Evolutionary conservation across 148 eudicot species (phyloP).

Genomic region (Rhododendron molle): DNA sequence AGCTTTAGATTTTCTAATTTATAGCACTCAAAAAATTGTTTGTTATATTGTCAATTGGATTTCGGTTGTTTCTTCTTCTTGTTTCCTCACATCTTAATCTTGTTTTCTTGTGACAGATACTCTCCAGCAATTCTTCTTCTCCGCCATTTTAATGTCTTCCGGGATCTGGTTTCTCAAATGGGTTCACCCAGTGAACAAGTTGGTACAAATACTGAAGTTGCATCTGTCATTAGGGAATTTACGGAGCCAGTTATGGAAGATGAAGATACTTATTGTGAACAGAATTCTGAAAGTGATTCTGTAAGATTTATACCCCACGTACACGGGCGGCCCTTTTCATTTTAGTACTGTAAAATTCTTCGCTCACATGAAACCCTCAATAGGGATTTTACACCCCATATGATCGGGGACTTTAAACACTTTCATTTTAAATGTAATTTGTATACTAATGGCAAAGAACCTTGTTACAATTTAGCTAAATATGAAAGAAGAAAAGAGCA

Average conservation of each 20-base stretch:
- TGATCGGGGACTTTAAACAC: neutral
- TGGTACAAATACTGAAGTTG: conserved; percentile 73
- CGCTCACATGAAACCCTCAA: neutral
- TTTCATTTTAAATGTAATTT: too few relatives aligned
- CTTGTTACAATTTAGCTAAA: neutral
- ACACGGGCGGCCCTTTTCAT: neutral
- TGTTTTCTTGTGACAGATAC: conserved; percentile 47
- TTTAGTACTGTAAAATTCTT: neutral
- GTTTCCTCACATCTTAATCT: neutral
- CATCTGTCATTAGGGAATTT: conserved; percentile 74
- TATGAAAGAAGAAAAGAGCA: conserved; percentile 9
- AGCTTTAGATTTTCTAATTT: neutral
- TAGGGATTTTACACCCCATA: neutral
- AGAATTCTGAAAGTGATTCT: conserved; percentile 29
- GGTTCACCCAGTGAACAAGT: conserved; percentile 61
- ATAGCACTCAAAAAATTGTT: neutral
- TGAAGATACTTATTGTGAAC: conserved; percentile 37
- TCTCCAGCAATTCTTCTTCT: conserved; percentile 82
- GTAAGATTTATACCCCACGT: conserved; percentile 35
- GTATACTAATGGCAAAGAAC: neutral
- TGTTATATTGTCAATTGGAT: neutral
- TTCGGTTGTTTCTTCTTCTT: neutral
- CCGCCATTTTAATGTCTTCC: conserved; percentile 83
- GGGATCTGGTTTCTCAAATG: conserved; percentile 58
- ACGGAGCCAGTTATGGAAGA: conserved; percentile 55